phyloP scores from a whole-genome alignment of 345 rosid genomes.

The Moricandia arvensis region DNA sequence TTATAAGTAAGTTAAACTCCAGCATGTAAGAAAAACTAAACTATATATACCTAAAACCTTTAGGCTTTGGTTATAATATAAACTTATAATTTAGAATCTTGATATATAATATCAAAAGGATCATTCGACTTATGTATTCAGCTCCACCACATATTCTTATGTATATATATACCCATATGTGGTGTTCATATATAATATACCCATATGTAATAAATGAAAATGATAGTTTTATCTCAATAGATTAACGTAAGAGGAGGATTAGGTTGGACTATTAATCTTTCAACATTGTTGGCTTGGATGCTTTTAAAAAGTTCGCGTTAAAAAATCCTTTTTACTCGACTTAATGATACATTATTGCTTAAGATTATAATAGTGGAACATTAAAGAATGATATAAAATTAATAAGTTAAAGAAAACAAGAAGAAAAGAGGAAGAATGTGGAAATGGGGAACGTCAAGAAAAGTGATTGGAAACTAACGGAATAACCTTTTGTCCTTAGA shows the following conservation, averaged over 20 bases:
- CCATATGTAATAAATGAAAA: neutral
- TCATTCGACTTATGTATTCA: neutral
- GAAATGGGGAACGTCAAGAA: slow-evolving; percentile 12
- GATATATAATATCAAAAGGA: neutral
- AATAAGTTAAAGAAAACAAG: neutral
- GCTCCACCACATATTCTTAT: slow-evolving; percentile 10
- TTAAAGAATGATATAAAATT: neutral
- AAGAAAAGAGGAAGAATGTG: slow-evolving; percentile 8
- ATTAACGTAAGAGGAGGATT: slow-evolving; percentile 1
- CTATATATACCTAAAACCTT: neutral
- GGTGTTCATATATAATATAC: too few relatives aligned
- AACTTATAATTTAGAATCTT: neutral
- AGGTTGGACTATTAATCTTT: slow-evolving; percentile 4
- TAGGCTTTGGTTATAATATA: neutral
- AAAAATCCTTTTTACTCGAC: neutral
- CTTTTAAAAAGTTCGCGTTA: too few relatives aligned
- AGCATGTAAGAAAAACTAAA: neutral
- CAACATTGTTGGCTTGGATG: slow-evolving; percentile 21
- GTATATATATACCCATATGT: too few relatives aligned
- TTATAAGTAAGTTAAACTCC: neutral
- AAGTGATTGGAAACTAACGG: slow-evolving; percentile 29
- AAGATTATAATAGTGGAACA: slow-evolving; percentile 9
- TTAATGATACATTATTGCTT: neutral
- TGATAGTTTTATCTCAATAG: neutral
- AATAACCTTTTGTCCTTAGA: slow-evolving; percentile 1